A percentile compares a stretch with the other conserved stretches of the same genome.
Conservation (phyloP, 2,329 filamentous ascomycete species). For the Microsporum ferrugineum region DNA sequence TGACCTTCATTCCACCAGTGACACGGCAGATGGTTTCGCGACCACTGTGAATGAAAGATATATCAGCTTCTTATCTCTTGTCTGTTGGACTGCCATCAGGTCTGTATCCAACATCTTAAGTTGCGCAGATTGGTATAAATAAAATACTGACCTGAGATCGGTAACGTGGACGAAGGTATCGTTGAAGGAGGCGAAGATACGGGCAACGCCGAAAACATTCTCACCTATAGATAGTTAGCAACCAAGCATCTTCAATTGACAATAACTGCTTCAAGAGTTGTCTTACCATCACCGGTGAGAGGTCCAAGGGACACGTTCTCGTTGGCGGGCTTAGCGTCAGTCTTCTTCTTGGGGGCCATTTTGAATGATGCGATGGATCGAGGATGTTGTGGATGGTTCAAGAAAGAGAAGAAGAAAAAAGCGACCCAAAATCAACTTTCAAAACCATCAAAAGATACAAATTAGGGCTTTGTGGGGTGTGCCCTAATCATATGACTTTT, state of each 20-base stretch:
- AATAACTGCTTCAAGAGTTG: neutral
- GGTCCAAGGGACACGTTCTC: constrained; percentile 99
- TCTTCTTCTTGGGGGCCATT: constrained; percentile 93
- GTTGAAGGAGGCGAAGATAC: constrained; percentile 95
- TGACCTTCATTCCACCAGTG: constrained; percentile 99
- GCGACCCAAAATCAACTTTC: neutral
- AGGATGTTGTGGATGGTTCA: neutral
- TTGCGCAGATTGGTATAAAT: neutral
- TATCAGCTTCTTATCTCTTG: neutral
- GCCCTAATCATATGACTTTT: neutral
- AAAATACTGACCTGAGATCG: constrained; percentile 69
- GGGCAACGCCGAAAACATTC: constrained; percentile 94
- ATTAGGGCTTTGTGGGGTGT: constrained; percentile 5
- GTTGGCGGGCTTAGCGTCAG: constrained; percentile 62
- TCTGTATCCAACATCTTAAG: neutral
- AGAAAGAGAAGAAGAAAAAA: neutral
- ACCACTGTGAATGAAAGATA: constrained; percentile 59
- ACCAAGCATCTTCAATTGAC: constrained; percentile 1
- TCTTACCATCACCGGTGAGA: constrained; percentile 84
- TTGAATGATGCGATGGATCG: constrained; percentile 31
- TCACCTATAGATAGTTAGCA: constrained; percentile 49
- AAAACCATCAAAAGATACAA: neutral
- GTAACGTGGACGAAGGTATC: constrained; percentile 97
- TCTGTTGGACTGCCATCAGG: neutral
- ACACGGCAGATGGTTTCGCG: constrained; percentile 99